Base-by-base conservation (phyloP, 805 yeast species). In the Candida suzukii region DNA sequence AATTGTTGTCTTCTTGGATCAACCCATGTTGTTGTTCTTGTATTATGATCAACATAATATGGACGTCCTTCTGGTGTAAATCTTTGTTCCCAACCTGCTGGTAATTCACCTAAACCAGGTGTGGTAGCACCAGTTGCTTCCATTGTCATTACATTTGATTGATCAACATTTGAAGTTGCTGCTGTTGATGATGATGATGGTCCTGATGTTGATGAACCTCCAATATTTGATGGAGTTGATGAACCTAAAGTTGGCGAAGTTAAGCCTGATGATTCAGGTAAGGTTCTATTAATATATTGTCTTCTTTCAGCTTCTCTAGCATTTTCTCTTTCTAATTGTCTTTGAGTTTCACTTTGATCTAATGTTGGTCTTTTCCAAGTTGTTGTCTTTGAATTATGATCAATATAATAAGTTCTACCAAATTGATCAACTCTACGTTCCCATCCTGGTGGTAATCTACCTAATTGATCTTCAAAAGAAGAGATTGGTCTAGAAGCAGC, bases 1-100 rank as follows among this genome's bases (percentile, higher is more conserved):
- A 88, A 93, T 68, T 93, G 99, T 67, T 93, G 99, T 65, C 99
- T 80, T 66, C 99, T 79, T 50, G 99, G 99, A 64, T 93, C 99
- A 37, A 93, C 99, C 99, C 99, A 93, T 12, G 99, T 93, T 3
- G 99, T 93, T 1, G 99, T 93, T 63, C 99, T 78, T n/a, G 99
- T 93, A 64, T 93, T 93, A 68, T 93, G 99, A 64, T 93, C 99
- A 38, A 93, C 99, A 62, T 90, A 93, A 66, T 93, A 93, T 8
- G 98, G 95, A 60, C 99, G 79, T 31, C 99, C 99, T 66, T 93
- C 99, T 22, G 95, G 95, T 7, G 99, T 93, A 55, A 85, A 84
- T 49, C 99, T 74, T 68, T 91, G 98, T 66, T 93, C 99, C 99
- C 99, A 93, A 32, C 99, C 99, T 11, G 95, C 78, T 9, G 99